Evolutionary conservation across 1,139 yeast species (phyloP).

Genomic region (Sugiyamaella novakii): DNA sequence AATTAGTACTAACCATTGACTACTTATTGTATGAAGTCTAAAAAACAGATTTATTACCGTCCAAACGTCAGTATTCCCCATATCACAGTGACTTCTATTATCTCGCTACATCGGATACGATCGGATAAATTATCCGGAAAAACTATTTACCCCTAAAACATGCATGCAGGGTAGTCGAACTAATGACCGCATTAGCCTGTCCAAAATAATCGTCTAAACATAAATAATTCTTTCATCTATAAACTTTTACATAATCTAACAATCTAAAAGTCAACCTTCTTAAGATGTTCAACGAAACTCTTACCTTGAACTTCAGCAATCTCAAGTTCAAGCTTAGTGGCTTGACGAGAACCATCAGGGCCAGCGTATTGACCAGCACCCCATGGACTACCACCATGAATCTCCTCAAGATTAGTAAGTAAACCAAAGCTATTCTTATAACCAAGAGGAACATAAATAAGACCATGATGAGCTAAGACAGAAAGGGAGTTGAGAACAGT

Average conservation of each 20-base stretch:
- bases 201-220: not conserved
- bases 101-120: too few relatives aligned
- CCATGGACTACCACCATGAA: conserved; percentile 84
- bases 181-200: too few relatives aligned
- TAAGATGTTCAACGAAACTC: conserved; percentile 53
- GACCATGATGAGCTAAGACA: conserved; percentile 76
- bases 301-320: conserved; percentile 67
- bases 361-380: conserved; percentile 85
- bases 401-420: conserved; percentile 61
- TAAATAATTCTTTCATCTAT: not conserved
- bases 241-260: not conserved
- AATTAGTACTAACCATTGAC: too few relatives aligned
- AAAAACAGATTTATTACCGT: too few relatives aligned
- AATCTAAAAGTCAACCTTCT: conserved; percentile 23
- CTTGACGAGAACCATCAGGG: conserved; percentile 74
- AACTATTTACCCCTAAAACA: not conserved
- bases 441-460: conserved; percentile 78
- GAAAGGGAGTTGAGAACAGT: conserved; percentile 67
- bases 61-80: too few relatives aligned
- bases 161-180: too few relatives aligned
- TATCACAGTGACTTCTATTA: too few relatives aligned
- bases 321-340: conserved; percentile 63
- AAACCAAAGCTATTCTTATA: conserved; percentile 62
- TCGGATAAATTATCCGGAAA: conserved; percentile 1
- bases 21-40: too few relatives aligned